Base-by-base conservation (phyloP, 306 rosid species). In the Dalbergia cochinchinensis region DNA sequence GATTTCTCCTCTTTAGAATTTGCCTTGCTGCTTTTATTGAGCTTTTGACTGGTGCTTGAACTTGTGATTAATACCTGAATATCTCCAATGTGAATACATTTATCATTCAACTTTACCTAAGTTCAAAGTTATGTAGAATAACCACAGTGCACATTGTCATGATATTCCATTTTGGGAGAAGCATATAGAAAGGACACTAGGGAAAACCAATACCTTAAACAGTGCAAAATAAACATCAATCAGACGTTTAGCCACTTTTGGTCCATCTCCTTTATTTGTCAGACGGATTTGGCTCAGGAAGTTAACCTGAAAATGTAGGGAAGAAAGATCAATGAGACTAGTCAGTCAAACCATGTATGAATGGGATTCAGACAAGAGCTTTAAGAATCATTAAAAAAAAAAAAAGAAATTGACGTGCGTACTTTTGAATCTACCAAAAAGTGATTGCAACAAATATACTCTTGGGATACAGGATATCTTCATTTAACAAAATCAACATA, bases 211-310 rank as follows among this genome's bases (percentile, higher is more conserved):
- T 92, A 95, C 99, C 99, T 93, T 95, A 85, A 95, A 95, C 82
- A 95, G 88, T 18, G 90, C 96, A 86, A 95, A 95, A 73, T 95
- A 95, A 6, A 95, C 96, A 72, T 93, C 98, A 58, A 95, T 85
- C 34, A 95, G 86, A 51, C 92, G 94, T 89, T 95, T 95, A 10
- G 99, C 99, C 80, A 93, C 97, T 78, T 87, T 93, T 31, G 99
- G 96, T 70, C 99, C 99, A 78, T 95, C 97, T 84, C 93, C 96
- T 80, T 79, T 91, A 67, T 83, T 89, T 47, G 91, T 83, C 7
- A 93, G 96, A 47, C 91, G 96, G 55, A 91, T 88, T 90, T 95
- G 97, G 84, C 97, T 93, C 90, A 95, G 86, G 84, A 93, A 95
- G 80, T 95, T 95, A 48, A 95, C 90, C 99, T 95, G 82, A 66